phyloP scores from a whole-genome alignment of 75 land plant species.

The Ceratopteris richardii region DNA sequence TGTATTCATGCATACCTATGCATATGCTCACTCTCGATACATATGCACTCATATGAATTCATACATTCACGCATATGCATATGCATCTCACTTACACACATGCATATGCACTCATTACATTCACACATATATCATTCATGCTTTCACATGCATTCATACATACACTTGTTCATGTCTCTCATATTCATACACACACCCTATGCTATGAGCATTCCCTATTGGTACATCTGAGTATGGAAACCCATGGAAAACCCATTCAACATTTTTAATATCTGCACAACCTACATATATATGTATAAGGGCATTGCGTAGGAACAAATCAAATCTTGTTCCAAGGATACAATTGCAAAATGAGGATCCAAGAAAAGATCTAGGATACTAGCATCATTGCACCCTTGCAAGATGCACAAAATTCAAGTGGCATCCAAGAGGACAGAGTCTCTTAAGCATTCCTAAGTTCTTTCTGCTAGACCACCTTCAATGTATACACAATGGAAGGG shows the following conservation, averaged over 20 bases:
- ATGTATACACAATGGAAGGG: constrained; percentile 12
- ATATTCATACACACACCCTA: constrained; percentile 22
- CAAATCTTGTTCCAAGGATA: background rate
- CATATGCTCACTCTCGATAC: too few species aligned
- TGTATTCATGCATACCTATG: too few species aligned
- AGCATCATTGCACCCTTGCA: constrained; percentile 12
- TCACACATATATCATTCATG: too few species aligned
- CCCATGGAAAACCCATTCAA: constrained; percentile 4
- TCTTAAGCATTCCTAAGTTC: constrained; percentile 4
- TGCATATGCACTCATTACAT: too few species aligned
- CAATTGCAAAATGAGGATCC: constrained; percentile 3
- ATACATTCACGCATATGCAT: too few species aligned
- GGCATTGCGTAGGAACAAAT: constrained; percentile 1
- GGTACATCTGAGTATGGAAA: constrained; percentile 15
- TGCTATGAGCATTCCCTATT: constrained; percentile 24
- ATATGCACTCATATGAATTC: too few species aligned
- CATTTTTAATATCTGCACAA: constrained; percentile 13
- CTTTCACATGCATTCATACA: too few species aligned
- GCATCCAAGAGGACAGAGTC: background rate
- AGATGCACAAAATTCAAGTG: background rate
- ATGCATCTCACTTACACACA: too few species aligned
- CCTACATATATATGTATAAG: constrained; percentile 25
- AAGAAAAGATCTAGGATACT: background rate
- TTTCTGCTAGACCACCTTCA: background rate
- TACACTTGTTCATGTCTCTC: too few species aligned